Conservation (phyloP, 345 rosid genomes). For the Combretum micranthum region DNA sequence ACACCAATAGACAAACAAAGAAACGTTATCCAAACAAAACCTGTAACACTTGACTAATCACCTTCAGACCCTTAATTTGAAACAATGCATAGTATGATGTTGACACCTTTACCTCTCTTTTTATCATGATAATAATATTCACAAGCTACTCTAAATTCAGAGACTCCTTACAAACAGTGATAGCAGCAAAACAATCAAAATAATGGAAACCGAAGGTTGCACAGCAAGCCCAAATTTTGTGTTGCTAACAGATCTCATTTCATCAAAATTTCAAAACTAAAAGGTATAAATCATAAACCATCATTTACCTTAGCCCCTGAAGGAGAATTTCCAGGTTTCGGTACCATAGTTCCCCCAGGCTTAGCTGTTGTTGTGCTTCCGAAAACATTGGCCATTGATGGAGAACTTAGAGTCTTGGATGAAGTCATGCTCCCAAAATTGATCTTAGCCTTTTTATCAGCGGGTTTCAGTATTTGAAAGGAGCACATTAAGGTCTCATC, state of each 20-base stretch:
- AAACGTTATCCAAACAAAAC: too few relatives aligned
- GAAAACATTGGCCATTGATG: conserved; percentile 23
- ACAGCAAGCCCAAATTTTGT: too few relatives aligned
- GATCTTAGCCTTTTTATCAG: conserved; percentile 39
- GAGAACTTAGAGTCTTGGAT: conserved; percentile 35
- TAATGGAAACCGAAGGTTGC: too few relatives aligned
- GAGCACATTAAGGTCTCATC: conserved; percentile 72
- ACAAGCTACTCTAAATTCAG: too few relatives aligned
- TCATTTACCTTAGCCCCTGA: conserved; percentile 47
- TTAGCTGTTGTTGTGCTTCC: conserved; percentile 36
- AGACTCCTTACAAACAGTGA: too few relatives aligned
- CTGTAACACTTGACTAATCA: too few relatives aligned
- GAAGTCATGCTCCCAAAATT: conserved; percentile 35
- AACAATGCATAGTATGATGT: too few relatives aligned
- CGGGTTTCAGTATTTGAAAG: conserved; percentile 78
- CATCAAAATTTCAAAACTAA: not conserved
- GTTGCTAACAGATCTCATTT: not conserved
- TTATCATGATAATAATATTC: too few relatives aligned
- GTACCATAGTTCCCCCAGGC: conserved; percentile 33
- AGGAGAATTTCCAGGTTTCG: conserved; percentile 38
- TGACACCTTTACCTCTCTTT: too few relatives aligned
- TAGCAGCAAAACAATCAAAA: too few relatives aligned
- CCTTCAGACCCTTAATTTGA: too few relatives aligned
- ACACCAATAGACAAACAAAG: too few relatives aligned
- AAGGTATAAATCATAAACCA: not conserved